Conservation (phyloP, 1,139 yeast species). For the Candida sp. region DNA sequence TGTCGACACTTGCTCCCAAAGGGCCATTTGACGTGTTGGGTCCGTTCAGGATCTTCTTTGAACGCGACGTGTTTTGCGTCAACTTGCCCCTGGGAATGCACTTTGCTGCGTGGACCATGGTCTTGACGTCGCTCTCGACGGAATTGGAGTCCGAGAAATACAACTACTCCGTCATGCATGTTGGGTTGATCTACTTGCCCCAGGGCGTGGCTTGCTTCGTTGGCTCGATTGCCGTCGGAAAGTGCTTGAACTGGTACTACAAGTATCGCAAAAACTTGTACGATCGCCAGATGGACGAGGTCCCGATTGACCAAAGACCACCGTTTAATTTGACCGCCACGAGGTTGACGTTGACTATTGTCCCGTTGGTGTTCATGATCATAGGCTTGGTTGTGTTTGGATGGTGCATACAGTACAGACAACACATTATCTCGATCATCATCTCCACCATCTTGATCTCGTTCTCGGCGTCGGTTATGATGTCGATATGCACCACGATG, state of each 20-base stretch:
- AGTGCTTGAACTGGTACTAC: slow-evolving; percentile 32
- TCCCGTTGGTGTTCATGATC: slow-evolving; percentile 26
- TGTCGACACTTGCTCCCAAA: slow-evolving; percentile 24
- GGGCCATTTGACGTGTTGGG: slow-evolving; percentile 26
- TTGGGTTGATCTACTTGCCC: slow-evolving; percentile 43
- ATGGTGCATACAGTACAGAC: slow-evolving; percentile 38
- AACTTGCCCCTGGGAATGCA: slow-evolving; percentile 37
- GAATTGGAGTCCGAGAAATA: slow-evolving; percentile 32
- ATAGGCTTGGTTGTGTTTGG: slow-evolving; percentile 41
- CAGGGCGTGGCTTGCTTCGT: slow-evolving; percentile 38
- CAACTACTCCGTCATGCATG: slow-evolving; percentile 36
- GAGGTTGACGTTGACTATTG: slow-evolving; percentile 29
- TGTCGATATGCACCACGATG: slow-evolving; percentile 36
- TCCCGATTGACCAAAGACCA: slow-evolving; percentile 21
- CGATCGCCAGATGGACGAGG: slow-evolving; percentile 20
- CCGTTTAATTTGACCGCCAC: slow-evolving; percentile 31
- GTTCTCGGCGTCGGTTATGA: slow-evolving; percentile 28
- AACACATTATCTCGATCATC: slow-evolving; percentile 31
- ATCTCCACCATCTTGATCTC: slow-evolving; percentile 35
- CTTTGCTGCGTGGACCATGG: slow-evolving; percentile 44
- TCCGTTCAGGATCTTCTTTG: slow-evolving; percentile 33
- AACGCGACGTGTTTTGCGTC: slow-evolving; percentile 25
- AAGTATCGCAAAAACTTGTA: slow-evolving; percentile 18
- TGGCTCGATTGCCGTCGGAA: slow-evolving; percentile 36
- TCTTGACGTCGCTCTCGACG: slow-evolving; percentile 35